Evolutionary conservation across 116 monocot genomes (phyloP), one percentile per base, ranked within the genome.

Genomic region (Zostera marina): DNA sequence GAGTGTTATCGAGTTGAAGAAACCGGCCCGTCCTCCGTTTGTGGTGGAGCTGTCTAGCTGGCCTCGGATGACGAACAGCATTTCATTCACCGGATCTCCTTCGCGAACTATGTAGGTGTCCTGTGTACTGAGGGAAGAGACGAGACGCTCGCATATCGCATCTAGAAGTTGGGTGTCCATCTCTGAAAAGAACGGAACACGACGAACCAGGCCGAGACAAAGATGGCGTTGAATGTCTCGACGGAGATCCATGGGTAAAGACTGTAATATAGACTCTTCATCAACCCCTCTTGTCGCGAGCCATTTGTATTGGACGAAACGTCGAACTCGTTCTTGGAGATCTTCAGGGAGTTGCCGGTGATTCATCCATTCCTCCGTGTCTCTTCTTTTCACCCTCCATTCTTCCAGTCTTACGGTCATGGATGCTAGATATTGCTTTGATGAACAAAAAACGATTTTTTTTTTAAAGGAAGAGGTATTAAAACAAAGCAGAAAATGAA

Each of bases 361-460:
- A 19, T 74, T 78, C 96, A 96, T 96, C 96, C 96, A 96, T 67
- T 89, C 85, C 58, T 96, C 96, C 6, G 85, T 82, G 55, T 96
- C 89, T 20, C 85, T 70, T 41, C 76, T 75, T 70, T 79, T 96
- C 10, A 96, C 83, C 39, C 96, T 68, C 96, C 96, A 96, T 62
- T 96, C 96, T 78, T 96, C 96, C 40, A 82, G 58, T 69, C 82
- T 82, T 26, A 82, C 72, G 41, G 82, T 85, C 22, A 73, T 69
- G 22, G 88, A 88, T 84, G 81, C 77, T 73, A 94, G 63, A 61
- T 81, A 94, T 22, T 84, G 79, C 94, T 93, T 32, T 32, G 4
- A 5, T 32, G 2, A 32, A 32, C 32, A 32, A 32, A 32, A 32
- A 2, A 32, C 32, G 32, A 32, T 32, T 5, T n/a, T n/a, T n/a